Base-by-base conservation (phyloP, 164 flowering plant genomes). In the Liquidambar formosana region DNA sequence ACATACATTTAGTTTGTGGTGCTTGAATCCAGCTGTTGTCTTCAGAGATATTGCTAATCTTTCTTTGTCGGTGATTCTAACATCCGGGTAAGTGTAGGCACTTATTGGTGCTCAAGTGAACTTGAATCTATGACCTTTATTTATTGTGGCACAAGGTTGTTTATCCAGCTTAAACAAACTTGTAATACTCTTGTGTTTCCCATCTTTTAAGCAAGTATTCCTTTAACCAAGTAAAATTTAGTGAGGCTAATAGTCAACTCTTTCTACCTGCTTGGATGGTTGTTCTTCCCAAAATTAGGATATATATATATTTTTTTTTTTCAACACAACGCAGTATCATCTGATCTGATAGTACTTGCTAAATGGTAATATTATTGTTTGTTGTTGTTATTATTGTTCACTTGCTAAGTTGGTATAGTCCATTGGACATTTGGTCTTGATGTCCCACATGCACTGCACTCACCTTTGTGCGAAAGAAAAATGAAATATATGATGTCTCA, bases 1-100 rank as follows among this genome's bases (percentile, higher is more conserved):
- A 16, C 72, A 78, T 66, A 79, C 86, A 16, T 78, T 93, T 15
- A 87, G 94, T 77, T 76, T 95, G 73, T 93, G 97, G 98, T 95
- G 97, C 86, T 70, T 95, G 81, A 90, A 91, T 79, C 99, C 99
- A 45, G 91, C 97, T 51, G 92, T 95, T 69, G 96, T 88, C 44
- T 95, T 95, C 75, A 88, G 71, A 79, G 92, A 85, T 62, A 79
- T 95, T 76, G 89, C 97, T 63, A 86, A 85, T 61, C 81, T 79
- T 71, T 85, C 94, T 52, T 73, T 88, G 68, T 93, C 99, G 1
- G 88, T 95, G 65, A 89, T 95, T 73, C 81, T 95, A 65, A 93
- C 99, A 75, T 95, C 99, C 27, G 99, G 99, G 99, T 92, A 80
- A 77, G 88, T 74, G 58, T 43, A 33, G 15, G 21, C 15, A 58